Percentiles rank a stretch among this genome's conserved stretches.
Conservation (phyloP, 441 rosid species). For the Brassica balearica region DNA sequence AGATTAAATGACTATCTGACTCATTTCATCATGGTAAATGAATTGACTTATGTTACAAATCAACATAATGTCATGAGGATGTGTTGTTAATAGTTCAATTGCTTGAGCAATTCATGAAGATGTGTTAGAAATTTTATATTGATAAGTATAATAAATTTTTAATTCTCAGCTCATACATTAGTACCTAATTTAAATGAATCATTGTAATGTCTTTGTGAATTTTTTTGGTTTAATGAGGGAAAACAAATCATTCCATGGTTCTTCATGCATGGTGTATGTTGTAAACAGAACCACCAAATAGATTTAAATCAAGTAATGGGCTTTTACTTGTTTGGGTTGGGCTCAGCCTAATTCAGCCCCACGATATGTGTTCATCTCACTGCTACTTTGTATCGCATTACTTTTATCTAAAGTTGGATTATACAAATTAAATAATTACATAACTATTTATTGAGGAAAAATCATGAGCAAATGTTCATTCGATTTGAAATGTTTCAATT, state of each 20-base stretch:
- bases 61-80: no score
- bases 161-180: no score
- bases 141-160: no score
- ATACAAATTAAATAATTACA: background rate
- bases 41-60: no score
- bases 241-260: background rate
- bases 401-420: background rate
- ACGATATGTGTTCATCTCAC: no score
- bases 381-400: background rate
- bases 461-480: background rate
- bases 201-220: background rate
- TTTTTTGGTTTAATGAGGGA: background rate
- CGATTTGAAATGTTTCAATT: background rate
- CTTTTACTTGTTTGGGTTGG: background rate
- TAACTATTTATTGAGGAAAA: no score
- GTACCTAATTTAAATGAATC: no score
- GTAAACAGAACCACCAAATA: background rate
- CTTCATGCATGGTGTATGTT: background rate
- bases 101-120: no score
- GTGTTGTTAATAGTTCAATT: no score
- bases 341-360: background rate
- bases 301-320: background rate
- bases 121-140: no score
- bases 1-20: background rate
- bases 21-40: no score